These are phyloP conservation scores for Helicocarpus griseus DNA, from an alignment of 2,329 filamentous ascomycete genomes.

Conservation along the genomic window DNA sequence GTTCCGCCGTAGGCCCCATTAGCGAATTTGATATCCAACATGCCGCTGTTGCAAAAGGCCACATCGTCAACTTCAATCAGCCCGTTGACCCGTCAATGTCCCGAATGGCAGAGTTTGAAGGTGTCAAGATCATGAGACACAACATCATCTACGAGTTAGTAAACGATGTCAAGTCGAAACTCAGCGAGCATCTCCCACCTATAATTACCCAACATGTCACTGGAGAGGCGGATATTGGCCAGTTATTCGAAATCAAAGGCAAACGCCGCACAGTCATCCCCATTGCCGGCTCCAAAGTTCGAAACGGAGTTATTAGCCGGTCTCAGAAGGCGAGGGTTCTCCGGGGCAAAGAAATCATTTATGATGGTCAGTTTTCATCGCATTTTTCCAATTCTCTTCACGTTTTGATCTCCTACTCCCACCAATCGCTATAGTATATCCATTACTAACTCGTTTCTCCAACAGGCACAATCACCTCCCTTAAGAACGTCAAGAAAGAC, in stretches of 20 bases:
- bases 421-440: background rate
- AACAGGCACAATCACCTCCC: constrained; percentile 63
- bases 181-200: constrained; percentile 62
- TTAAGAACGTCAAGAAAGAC: constrained; percentile 91
- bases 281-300: constrained; percentile 79
- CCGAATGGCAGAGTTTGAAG: constrained; percentile 57
- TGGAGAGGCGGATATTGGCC: constrained; percentile 78
- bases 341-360: constrained; percentile 60
- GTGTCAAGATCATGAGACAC: constrained; percentile 72
- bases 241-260: constrained; percentile 75
- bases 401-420: constrained; percentile 1
- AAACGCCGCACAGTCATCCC: constrained; percentile 60
- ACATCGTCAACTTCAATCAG: constrained; percentile 81
- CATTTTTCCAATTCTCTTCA: constrained; percentile 1
- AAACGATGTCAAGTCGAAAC: constrained; percentile 42
- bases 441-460: constrained; percentile 6
- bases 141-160: constrained; percentile 52
- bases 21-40: constrained; percentile 84
- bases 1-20: constrained; percentile 66
- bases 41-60: constrained; percentile 63
- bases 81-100: constrained; percentile 57
- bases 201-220: constrained; percentile 59
- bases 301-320: constrained; percentile 64
- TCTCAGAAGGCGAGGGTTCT: constrained; percentile 60
- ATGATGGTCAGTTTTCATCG: constrained; percentile 58